Percentiles rank a stretch among this genome's conserved stretches.
Conservation (phyloP, 1,284 basidiomycete species). For the Phaffia rhodozyma region DNA sequence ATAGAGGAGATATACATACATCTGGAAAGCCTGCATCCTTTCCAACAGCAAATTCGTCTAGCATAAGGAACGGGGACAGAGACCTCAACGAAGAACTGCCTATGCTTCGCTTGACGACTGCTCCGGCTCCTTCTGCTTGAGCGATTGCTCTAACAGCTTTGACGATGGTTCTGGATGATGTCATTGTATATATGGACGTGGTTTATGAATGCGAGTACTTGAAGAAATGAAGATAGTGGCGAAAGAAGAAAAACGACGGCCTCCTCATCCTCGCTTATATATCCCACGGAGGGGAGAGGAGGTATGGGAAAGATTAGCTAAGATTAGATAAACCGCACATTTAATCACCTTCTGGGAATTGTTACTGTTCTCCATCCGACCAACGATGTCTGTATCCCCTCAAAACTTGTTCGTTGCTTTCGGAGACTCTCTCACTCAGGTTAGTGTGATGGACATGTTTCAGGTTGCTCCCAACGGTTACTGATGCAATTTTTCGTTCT, state of each 20-base stretch:
- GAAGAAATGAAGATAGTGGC: not conserved
- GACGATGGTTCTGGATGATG: conserved; percentile 50
- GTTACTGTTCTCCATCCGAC: too few relatives aligned
- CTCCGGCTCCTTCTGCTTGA: conserved; percentile 77
- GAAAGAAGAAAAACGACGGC: not conserved
- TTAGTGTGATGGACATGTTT: not conserved
- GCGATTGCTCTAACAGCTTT: conserved; percentile 67
- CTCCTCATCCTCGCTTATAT: too few relatives aligned
- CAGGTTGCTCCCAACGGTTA: conserved; percentile 35
- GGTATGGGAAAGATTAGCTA: too few relatives aligned
- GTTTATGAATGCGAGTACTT: not conserved
- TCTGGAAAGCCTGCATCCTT: conserved; percentile 41
- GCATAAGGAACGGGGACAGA: conserved; percentile 80
- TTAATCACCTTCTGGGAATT: too few relatives aligned
- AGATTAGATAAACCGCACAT: too few relatives aligned
- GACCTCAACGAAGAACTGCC: conserved; percentile 64
- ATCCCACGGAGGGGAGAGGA: too few relatives aligned
- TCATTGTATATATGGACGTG: not conserved
- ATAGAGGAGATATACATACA: not conserved
- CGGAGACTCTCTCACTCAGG: conserved; percentile 48
- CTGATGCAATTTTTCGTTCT: conserved; percentile 37
- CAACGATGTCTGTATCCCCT: conserved; percentile 21
- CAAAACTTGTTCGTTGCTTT: conserved; percentile 58
- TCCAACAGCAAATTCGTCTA: conserved; percentile 38
- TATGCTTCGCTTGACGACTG: conserved; percentile 77